Evolutionary conservation across 164 flowering plant species (phyloP), one percentile per base, ranked within the genome.

Genomic region (Amborella trichopoda): DNA sequence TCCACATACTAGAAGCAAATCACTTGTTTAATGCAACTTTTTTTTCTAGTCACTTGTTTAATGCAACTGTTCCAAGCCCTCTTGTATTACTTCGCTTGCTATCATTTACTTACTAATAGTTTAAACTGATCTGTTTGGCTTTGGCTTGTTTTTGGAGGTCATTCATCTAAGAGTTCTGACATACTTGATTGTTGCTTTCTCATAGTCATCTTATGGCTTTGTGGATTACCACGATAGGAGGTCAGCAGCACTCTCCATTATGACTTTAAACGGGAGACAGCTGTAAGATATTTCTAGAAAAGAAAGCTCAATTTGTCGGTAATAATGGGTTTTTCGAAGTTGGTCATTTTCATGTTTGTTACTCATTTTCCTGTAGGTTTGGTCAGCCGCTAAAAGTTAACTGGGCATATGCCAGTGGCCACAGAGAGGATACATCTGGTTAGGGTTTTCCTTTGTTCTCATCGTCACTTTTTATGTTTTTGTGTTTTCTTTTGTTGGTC

Each of bases 331-430:
- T n/a, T n/a, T n/a, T n/a, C n/a, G n/a, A n/a, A n/a, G n/a, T n/a
- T n/a, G n/a, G n/a, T n/a, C n/a, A n/a, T n/a, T n/a, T n/a, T n/a
- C n/a, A n/a, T n/a, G n/a, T n/a, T 38, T 38, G 20, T 26, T 23
- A 44, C 5, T 45, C 22, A 30, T 26, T 49, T 17, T 28, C 21
- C 53, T 69, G 23, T 75, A 93, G 99, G 60, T 93, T 81, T 73
- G 99, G 99, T 56, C 99, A 85, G 69, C 89, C 97, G 26, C 83
- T 93, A 44, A 93, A 93, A 71, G 99, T 93, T 46, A 93, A 93
- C 49, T 93, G 97, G 97, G 99, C 99, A 48, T 93, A 88, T 68
- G 89, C 97, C 36, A 81, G 94, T 67, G 87, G 89, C 45, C 99
- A 93, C 70, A 79, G 97, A 61, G 99, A 93, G 55, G 99, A 93